These are phyloP conservation scores for Calonectria pauciramosa DNA, from an alignment of 2,329 filamentous ascomycete species.

Conservation along the genomic window DNA sequence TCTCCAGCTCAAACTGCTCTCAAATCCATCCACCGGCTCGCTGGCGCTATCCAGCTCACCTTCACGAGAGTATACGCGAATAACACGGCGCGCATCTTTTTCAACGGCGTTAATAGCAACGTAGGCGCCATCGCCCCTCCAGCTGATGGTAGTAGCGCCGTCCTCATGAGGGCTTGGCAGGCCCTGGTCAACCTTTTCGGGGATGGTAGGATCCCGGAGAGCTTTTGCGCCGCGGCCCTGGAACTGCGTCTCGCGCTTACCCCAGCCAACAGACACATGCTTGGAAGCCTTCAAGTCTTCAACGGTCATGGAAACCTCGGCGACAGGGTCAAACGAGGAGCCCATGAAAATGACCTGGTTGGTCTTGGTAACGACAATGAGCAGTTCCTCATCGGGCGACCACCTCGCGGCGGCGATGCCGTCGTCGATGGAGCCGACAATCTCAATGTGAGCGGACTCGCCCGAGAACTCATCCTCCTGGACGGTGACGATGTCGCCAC, in stretches of 20 bases:
- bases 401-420: constrained; percentile 91
- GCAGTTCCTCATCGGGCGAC: constrained; percentile 94
- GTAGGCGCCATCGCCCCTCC: constrained; percentile 94
- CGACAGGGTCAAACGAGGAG: constrained; percentile 86
- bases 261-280: constrained; percentile 98
- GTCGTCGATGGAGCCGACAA: constrained; percentile 92
- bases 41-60: constrained; percentile 93
- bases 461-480: constrained; percentile 68
- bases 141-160: constrained; percentile 80
- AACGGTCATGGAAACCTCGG: constrained; percentile 77
- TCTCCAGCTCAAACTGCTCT: constrained; percentile 89
- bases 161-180: constrained; percentile 82
- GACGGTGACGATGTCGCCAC: constrained; percentile 91
- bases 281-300: constrained; percentile 90
- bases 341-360: constrained; percentile 93
- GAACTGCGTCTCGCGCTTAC: constrained; percentile 98
- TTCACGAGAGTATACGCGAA: constrained; percentile 92
- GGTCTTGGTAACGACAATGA: constrained; percentile 85
- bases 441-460: constrained; percentile 86
- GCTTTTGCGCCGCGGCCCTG: constrained; percentile 90
- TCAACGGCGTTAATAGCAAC: constrained; percentile 89
- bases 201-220: constrained; percentile 92
- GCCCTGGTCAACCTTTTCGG: constrained; percentile 91
- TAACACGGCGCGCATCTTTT: constrained; percentile 77
- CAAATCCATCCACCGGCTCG: constrained; percentile 94